Evolutionary conservation across 2,329 filamentous ascomycete genomes (phyloP).

Genomic region (Cercospora zeina): DNA sequence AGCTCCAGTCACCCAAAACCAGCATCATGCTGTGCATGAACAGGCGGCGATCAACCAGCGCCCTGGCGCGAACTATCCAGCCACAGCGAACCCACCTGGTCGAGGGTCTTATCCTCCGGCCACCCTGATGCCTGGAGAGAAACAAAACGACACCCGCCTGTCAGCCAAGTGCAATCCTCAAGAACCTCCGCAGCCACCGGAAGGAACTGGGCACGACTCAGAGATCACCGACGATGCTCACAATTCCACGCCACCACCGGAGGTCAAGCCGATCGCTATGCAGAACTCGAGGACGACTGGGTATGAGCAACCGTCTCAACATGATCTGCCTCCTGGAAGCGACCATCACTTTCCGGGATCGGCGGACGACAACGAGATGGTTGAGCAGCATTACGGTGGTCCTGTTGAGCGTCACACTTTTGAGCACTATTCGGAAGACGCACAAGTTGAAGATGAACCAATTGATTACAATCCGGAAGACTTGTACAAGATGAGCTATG

Average conservation of each 20-base stretch:
- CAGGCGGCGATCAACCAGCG: not conserved
- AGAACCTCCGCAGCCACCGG: not conserved
- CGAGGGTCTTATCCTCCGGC: not conserved
- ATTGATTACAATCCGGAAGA: conserved; percentile 35
- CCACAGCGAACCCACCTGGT: not conserved
- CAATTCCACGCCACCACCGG: not conserved
- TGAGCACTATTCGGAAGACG: not conserved
- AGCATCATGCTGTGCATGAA: not conserved
- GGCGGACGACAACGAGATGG: not conserved
- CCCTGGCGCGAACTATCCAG: not conserved
- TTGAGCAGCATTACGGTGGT: not conserved
- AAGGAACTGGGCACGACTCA: not conserved
- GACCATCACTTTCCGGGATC: not conserved
- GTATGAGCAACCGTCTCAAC: not conserved
- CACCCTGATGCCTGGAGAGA: not conserved
- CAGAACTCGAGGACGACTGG: not conserved
- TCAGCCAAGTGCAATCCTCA: not conserved
- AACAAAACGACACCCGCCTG: not conserved
- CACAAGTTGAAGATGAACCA: not conserved
- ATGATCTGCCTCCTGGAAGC: not conserved
- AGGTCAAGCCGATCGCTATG: not conserved
- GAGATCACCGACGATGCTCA: not conserved
- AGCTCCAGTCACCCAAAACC: not conserved
- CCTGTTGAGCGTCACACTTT: not conserved
- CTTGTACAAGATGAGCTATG: conserved; percentile 35